Conservation (phyloP, 1,284 basidiomycete genomes). For the Ceratobasidium sp. region DNA sequence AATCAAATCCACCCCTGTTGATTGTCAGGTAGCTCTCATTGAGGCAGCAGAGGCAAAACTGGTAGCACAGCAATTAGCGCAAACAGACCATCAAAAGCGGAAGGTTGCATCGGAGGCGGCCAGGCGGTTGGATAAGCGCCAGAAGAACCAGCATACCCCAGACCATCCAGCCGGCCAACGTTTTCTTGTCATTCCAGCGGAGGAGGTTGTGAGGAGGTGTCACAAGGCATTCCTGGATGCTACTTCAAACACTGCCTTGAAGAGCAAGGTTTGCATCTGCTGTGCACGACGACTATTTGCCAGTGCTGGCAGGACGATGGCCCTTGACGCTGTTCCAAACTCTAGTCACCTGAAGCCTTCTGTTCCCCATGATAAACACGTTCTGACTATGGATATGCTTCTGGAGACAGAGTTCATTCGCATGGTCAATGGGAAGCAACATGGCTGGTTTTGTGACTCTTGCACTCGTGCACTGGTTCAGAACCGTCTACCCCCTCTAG, state of each 20-base stretch:
- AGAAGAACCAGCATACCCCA: no score
- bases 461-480: background rate
- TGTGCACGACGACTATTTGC: background rate
- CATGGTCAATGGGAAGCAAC: background rate
- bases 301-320: background rate
- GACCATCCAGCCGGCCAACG: no score
- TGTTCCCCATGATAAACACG: background rate
- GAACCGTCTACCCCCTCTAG: constrained; percentile 50
- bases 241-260: background rate
- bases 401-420: background rate
- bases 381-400: background rate
- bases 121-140: no score
- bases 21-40: no score
- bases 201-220: background rate
- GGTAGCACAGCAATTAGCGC: no score
- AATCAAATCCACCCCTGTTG: no score
- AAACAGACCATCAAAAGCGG: no score
- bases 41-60: no score
- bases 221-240: background rate
- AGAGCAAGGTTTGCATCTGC: background rate
- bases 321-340: background rate
- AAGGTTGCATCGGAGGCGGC: no score
- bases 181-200: background rate
- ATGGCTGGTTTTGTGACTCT: constrained; percentile 2
- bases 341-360: background rate